Conservation (phyloP, 129 eudicot species). For the Saussurea involucrata region DNA sequence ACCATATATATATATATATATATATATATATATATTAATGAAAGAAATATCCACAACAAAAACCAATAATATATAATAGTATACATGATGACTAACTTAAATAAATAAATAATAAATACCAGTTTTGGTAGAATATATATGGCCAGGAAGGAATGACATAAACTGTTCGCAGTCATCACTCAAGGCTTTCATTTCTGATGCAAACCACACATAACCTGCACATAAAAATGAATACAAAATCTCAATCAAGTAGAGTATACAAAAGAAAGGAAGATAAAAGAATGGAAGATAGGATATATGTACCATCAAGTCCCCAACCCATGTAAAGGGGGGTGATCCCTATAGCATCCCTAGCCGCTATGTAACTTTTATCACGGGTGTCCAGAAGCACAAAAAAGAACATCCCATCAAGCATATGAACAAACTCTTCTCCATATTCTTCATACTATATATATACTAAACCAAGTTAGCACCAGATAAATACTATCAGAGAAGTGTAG, state of each 20-base stretch:
- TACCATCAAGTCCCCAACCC: conserved; percentile 99
- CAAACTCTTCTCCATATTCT: conserved; percentile 93
- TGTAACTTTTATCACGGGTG: conserved; percentile 89
- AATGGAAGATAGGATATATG: neutral
- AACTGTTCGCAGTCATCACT: conserved; percentile 99
- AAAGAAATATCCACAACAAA: neutral
- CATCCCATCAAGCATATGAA: conserved; percentile 96
- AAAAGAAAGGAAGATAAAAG: neutral
- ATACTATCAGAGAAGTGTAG: too few species aligned
- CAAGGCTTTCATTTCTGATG: conserved; percentile 97
- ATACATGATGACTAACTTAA: neutral
- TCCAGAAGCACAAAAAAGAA: conserved; percentile 94
- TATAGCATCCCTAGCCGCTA: conserved; percentile 97
- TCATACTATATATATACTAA: conserved; percentile 87
- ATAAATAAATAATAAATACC: conserved; percentile 43
- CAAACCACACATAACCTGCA: conserved; percentile 98
- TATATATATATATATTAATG: neutral
- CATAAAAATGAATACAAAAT: neutral
- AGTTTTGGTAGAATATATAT: conserved; percentile 90
- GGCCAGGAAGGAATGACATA: conserved; percentile 86
- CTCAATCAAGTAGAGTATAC: neutral
- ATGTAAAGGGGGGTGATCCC: conserved; percentile 95
- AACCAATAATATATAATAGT: neutral
- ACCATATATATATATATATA: too few species aligned
- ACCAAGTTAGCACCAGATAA: neutral